These are phyloP conservation scores for Ophiocordyceps camponoti-saundersi DNA, from an alignment of 2,329 filamentous ascomycete genomes.

Conservation along the genomic window DNA sequence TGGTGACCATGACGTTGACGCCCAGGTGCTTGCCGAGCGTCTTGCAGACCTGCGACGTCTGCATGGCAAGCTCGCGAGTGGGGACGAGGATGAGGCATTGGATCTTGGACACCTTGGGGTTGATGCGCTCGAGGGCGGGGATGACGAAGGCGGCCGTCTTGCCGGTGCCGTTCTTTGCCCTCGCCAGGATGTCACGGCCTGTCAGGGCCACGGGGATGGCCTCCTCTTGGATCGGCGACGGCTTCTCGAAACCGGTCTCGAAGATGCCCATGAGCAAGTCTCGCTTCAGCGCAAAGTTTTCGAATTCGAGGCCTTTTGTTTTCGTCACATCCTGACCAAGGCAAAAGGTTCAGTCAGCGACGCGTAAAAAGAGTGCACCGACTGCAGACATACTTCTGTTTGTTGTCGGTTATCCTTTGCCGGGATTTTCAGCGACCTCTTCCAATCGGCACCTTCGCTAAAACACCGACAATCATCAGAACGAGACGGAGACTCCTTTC, in stretches of 20 bases:
- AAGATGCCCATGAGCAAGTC: conserved; percentile 98
- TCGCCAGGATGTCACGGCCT: conserved; percentile 83
- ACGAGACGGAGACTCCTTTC: background rate
- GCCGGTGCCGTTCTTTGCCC: conserved; percentile 96
- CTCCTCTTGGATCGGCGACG: conserved; percentile 98
- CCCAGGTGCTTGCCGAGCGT: conserved; percentile 92
- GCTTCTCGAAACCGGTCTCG: conserved; percentile 96
- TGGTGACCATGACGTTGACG: conserved; percentile 98
- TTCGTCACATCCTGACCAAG: conserved; percentile 73
- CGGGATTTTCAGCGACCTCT: conserved; percentile 54
- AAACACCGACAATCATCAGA: background rate
- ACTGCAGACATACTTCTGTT: conserved; percentile 44
- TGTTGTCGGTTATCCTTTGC: conserved; percentile 61
- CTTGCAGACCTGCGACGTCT: conserved; percentile 99
- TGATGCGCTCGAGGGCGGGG: conserved; percentile 85
- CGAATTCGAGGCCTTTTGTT: conserved; percentile 94
- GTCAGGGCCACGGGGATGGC: conserved; percentile 93
- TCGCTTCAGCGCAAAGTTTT: conserved; percentile 89
- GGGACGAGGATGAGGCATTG: conserved; percentile 94
- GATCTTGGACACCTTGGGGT: conserved; percentile 90
- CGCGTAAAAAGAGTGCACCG: background rate
- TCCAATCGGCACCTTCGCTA: conserved; percentile 50
- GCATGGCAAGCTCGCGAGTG: conserved; percentile 89
- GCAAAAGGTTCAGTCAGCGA: background rate
- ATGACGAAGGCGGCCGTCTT: conserved; percentile 98